Percentiles rank a stretch among this genome's conserved stretches.
Conservation (phyloP, 495 filamentous ascomycete genomes). For the Hypoxylon subgilvum region DNA sequence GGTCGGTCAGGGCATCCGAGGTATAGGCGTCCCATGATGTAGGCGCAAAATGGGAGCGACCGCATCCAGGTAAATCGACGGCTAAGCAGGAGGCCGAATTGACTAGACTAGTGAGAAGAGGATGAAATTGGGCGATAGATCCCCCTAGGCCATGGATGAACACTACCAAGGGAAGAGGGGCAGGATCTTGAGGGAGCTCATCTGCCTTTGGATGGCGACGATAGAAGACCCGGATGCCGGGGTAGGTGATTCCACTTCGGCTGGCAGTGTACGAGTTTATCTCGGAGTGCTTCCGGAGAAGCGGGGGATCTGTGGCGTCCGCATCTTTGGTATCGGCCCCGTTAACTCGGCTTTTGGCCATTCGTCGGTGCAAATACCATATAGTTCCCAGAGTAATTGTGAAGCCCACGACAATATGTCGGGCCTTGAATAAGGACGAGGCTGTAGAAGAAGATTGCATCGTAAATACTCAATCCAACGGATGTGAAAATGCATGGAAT, state of each 20-base stretch:
- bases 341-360: slow-evolving; percentile 38
- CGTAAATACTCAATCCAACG: slow-evolving; percentile 24
- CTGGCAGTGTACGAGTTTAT: slow-evolving; percentile 71
- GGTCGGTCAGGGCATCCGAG: slow-evolving; percentile 72
- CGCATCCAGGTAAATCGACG: slow-evolving; percentile 90
- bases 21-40: slow-evolving; percentile 79
- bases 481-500: not conserved
- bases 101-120: slow-evolving; percentile 79
- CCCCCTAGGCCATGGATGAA: slow-evolving; percentile 93
- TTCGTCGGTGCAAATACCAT: slow-evolving; percentile 35
- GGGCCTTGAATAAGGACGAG: slow-evolving; percentile 11
- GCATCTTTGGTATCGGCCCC: slow-evolving; percentile 39
- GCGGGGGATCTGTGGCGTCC: slow-evolving; percentile 68
- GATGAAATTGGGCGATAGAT: slow-evolving; percentile 84
- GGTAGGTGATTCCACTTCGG: slow-evolving; percentile 68
- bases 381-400: slow-evolving; percentile 28
- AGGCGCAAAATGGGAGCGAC: slow-evolving; percentile 73
- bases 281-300: slow-evolving; percentile 77
- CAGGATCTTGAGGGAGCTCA: slow-evolving; percentile 73
- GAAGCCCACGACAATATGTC: slow-evolving; percentile 31
- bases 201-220: slow-evolving; percentile 78
- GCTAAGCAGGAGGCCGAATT: slow-evolving; percentile 87
- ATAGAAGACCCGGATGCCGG: slow-evolving; percentile 81
- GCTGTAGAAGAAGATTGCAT: slow-evolving; percentile 34
- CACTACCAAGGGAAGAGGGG: slow-evolving; percentile 81